Percentiles rank a stretch among this genome's conserved stretches.
Evolutionary conservation across 2,329 filamentous ascomycete species (phyloP).

Genomic region (Paecilomyces dactylethromorphus): DNA sequence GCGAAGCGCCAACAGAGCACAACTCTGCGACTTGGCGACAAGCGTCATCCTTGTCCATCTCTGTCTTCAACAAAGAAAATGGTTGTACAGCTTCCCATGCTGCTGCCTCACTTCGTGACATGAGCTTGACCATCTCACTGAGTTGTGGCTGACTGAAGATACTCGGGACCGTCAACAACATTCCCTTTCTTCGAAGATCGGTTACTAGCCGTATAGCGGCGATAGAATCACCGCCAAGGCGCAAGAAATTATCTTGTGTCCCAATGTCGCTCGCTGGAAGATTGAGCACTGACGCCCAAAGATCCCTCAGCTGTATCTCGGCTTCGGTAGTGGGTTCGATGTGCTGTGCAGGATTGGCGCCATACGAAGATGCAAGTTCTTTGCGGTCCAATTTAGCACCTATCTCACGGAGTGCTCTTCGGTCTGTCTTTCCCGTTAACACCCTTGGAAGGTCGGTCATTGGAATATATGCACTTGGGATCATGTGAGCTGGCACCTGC

Average conservation of each 20-base stretch:
- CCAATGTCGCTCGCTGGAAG: conserved; percentile 26
- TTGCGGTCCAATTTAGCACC: not conserved
- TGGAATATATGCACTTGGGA: conserved; percentile 13
- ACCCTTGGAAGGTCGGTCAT: conserved; percentile 12
- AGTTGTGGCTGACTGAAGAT: too few species aligned
- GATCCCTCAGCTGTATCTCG: conserved; percentile 1
- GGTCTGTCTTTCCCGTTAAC: conserved; percentile 15
- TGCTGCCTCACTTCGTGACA: too few species aligned
- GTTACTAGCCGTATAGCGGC: conserved; percentile 22
- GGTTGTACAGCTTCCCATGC: too few species aligned
- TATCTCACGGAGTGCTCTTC: conserved; percentile 11
- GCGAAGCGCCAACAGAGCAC: too few species aligned
- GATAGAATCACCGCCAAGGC: conserved; percentile 21
- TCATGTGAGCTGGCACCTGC: conserved; percentile 15
- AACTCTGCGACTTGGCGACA: too few species aligned
- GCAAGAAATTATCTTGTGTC: conserved; percentile 19
- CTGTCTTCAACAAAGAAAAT: too few species aligned
- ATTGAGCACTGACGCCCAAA: conserved; percentile 19
- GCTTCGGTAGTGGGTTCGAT: not conserved
- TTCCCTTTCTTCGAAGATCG: too few species aligned
- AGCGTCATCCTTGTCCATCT: too few species aligned
- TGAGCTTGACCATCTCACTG: too few species aligned
- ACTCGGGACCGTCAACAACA: too few species aligned
- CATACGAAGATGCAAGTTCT: too few species aligned
- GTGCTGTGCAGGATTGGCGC: too few species aligned